These are phyloP conservation scores for Ceratocystis eucalypticola DNA, from an alignment of 2,329 filamentous ascomycete genomes.

Conservation along the genomic window DNA sequence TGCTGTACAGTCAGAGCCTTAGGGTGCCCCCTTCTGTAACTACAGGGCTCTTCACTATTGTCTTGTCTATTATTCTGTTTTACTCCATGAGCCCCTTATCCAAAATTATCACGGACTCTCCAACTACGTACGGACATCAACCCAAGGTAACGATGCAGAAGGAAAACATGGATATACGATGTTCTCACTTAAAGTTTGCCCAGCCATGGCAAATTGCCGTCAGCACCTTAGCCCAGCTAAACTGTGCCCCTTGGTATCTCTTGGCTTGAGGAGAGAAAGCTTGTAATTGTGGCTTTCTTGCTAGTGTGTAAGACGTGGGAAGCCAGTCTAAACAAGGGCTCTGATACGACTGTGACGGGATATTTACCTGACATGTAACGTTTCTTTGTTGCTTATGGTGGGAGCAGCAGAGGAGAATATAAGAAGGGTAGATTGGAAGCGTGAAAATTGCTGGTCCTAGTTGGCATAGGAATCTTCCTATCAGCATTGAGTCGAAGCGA, in stretches of 20 bases:
- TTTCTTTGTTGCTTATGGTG: constrained; percentile 15
- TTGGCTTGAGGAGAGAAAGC: too few species aligned
- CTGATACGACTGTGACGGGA: not conserved
- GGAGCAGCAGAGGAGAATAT: not conserved
- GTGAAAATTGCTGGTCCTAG: too few species aligned
- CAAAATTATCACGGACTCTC: too few species aligned
- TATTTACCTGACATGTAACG: constrained; percentile 20
- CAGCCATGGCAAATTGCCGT: not conserved
- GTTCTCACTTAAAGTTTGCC: not conserved
- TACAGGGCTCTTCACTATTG: not conserved
- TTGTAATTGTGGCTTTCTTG: too few species aligned
- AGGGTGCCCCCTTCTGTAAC: not conserved
- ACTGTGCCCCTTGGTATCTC: too few species aligned
- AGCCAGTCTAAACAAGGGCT: not conserved
- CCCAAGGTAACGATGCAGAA: not conserved
- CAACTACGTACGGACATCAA: not conserved
- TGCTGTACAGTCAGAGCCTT: too few species aligned
- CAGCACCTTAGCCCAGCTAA: not conserved
- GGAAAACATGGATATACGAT: not conserved
- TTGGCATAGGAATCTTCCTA: not conserved
- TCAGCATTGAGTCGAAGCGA: not conserved
- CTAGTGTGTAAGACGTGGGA: too few species aligned
- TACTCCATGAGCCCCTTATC: too few species aligned
- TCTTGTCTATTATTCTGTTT: not conserved
- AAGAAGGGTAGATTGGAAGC: not conserved